Conservation (phyloP, 2,329 filamentous ascomycete species). For the Dendryphion nanum region DNA sequence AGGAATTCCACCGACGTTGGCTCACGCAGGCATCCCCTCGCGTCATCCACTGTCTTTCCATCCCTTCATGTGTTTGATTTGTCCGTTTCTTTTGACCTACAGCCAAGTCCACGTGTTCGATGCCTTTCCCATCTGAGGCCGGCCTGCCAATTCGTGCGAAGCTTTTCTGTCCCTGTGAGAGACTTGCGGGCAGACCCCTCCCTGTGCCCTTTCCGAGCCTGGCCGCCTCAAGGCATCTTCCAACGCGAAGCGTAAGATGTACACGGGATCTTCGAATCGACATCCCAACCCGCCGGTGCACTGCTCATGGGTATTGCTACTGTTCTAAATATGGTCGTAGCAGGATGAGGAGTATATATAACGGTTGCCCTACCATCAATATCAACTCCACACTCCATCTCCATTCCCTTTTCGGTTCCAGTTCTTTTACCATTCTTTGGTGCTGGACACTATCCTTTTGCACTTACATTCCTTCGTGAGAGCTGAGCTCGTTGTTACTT, state of each 20-base stretch:
- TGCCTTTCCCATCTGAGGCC: conserved; percentile 13
- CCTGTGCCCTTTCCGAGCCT: conserved; percentile 17
- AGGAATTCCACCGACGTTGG: conserved; percentile 16
- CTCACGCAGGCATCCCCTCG: conserved; percentile 14
- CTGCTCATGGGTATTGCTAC: conserved; percentile 7
- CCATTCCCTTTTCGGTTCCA: no score
- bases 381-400: no score
- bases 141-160: conserved; percentile 17
- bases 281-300: conserved; percentile 10
- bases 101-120: conserved; percentile 16
- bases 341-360: no score
- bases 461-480: conserved; percentile 24
- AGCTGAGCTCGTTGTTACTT: conserved; percentile 36
- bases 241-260: conserved; percentile 34
- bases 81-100: conserved; percentile 20
- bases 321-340: no score
- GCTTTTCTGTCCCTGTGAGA: conserved; percentile 25
- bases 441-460: conserved; percentile 32
- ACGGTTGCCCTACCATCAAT: no score
- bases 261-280: conserved; percentile 26
- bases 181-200: conserved; percentile 22
- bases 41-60: conserved; percentile 16
- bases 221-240: conserved; percentile 27
- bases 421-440: conserved; percentile 12
- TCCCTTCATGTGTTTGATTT: conserved; percentile 33